Conservation (phyloP, 1,284 basidiomycete species). For the Lentinus polychrous region DNA sequence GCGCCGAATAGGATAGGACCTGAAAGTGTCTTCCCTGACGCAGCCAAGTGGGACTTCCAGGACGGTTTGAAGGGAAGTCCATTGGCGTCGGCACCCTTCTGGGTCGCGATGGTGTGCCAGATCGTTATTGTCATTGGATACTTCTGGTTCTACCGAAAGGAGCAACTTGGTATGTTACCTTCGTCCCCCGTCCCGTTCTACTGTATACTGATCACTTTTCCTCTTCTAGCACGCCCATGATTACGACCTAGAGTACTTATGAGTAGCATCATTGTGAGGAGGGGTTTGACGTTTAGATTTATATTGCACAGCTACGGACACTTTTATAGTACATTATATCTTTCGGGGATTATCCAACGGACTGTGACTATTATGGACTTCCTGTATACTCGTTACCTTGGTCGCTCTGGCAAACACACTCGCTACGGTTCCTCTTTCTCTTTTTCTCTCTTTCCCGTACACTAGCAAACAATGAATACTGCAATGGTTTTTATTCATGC, state of each 20-base stretch:
- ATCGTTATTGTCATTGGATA: constrained; percentile 84
- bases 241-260: constrained; percentile 23
- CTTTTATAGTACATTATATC: constrained; percentile 14
- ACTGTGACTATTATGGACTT: constrained; percentile 4
- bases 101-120: constrained; percentile 78
- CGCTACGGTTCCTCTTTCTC: constrained; percentile 17
- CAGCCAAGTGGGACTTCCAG: constrained; percentile 80
- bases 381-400: constrained; percentile 6
- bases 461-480: too few relatives aligned
- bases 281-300: constrained; percentile 11
- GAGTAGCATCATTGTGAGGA: constrained; percentile 4
- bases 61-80: constrained; percentile 68
- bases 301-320: constrained; percentile 11
- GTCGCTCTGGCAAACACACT: constrained; percentile 15
- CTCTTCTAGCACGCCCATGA: constrained; percentile 32
- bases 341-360: constrained; percentile 6
- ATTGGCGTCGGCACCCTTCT: constrained; percentile 78
- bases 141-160: constrained; percentile 92
- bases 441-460: constrained; percentile 2
- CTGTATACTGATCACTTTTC: constrained; percentile 4
- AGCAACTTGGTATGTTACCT: constrained; percentile 58
- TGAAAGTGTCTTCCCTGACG: constrained; percentile 86
- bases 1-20: constrained; percentile 81
- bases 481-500: too few relatives aligned
- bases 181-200: constrained; percentile 1